phyloP scores from a whole-genome alignment of 352 stramenopile species.

The Poterioochromonas sp. region DNA sequence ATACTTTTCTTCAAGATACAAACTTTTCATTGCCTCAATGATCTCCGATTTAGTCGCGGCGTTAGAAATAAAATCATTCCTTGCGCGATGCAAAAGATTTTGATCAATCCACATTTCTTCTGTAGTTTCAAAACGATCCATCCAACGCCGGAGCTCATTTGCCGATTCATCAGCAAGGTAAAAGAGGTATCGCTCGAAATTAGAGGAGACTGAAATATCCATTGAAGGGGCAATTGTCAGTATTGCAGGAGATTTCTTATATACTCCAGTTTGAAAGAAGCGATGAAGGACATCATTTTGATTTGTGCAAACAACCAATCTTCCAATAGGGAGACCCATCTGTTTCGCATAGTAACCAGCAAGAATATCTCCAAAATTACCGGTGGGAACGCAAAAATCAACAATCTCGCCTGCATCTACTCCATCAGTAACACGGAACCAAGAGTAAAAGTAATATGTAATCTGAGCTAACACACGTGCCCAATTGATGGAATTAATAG shows the following conservation, averaged over 20 bases:
- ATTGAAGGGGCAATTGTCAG: constrained; percentile 92
- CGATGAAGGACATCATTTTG: constrained; percentile 97
- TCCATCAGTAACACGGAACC: constrained; percentile 36
- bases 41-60: constrained; percentile 65
- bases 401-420: constrained; percentile 58
- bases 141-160: constrained; percentile 69
- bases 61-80: constrained; percentile 84
- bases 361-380: constrained; percentile 98
- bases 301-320: constrained; percentile 96
- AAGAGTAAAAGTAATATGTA: constrained; percentile 98
- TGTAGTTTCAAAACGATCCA: constrained; percentile 86
- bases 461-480: constrained; percentile 96
- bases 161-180: constrained; percentile 84
- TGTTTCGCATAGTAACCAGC: constrained; percentile 91
- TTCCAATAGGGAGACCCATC: constrained; percentile 83
- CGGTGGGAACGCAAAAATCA: constrained; percentile 93
- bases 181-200: constrained; percentile 98
- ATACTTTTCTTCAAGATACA: constrained; percentile 67
- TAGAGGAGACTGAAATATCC: constrained; percentile 98
- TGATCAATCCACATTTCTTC: constrained; percentile 81
- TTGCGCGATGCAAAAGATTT: constrained; percentile 71
- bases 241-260: constrained; percentile 78
- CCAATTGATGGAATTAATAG: constrained; percentile 99
- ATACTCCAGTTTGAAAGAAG: constrained; percentile 93
- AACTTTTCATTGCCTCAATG: constrained; percentile 32